Evolutionary conservation across 2,329 filamentous ascomycete species (phyloP), one percentile per base, ranked within the genome.

Genomic region (Plenodomus biglobosus): DNA sequence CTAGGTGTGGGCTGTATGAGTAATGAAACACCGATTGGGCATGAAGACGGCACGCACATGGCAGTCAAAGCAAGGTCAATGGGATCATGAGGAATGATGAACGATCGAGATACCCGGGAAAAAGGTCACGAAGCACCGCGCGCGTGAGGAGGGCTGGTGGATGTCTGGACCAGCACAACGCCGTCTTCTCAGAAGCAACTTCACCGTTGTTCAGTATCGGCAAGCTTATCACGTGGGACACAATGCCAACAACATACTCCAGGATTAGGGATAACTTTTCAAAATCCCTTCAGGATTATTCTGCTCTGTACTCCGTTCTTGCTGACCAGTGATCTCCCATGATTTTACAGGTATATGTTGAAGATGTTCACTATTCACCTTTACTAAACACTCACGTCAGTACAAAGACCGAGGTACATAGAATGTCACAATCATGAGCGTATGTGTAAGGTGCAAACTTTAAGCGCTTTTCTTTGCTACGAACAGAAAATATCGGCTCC

Each of bases 101-200:
- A 48, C 38, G 27, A 47, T 48, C 53, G 52, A 61, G 56, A 67
- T 63, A 65, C 61, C 62, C 62, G 52, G 42, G 40, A 32, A 49
- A 37, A 27, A 42, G 27, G 27, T 32, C 27, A 32, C 27, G 27
- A 32, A 32, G 27, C 13, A 32, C 27, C 8, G n/a, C n/a, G n/a
- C n/a, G n/a, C n/a, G n/a, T 15, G 27, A 6, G 27, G 8, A 15
- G 13, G 27, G 27, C 3, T 11, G 13, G 27, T 32, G 27, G 27
- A 32, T 3, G 13, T 7, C 15, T 32, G 27, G 27, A 15, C 8
- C 15, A 11, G 8, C 11, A 32, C 27, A 32, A 3, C 3, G 11
- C 3, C 11, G 27, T 32, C 27, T 32, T 32, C 11, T 11, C n/a
- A n/a, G 13, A 15, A 11, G 3, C 8, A 11, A 3, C 27, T 11